Evolutionary conservation across 371 early-diverging fungal species (phyloP), one percentile per base, ranked within the genome.

Genomic region (Chytridiales sp.): DNA sequence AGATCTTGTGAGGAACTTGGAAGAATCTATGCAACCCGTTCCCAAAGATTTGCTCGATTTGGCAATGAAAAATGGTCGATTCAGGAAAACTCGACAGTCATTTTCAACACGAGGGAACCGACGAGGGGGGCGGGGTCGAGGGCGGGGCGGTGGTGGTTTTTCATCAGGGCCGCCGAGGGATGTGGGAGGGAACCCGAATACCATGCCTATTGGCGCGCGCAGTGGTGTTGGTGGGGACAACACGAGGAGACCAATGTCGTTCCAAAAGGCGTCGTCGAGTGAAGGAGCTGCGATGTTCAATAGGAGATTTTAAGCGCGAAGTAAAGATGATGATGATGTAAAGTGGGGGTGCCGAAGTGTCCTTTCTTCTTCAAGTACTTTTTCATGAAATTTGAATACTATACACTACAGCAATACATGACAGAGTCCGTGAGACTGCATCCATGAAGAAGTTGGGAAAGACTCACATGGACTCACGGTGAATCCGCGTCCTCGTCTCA

Each of bases 61-160:
- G 30, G 93, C 93, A 1, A 84, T 89, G 88, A 58, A 70, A 62
- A 89, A 92, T 59, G 59, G 80, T 15, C 62, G 86, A 32, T 90
- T 89, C 62, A 69, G 83, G 49, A 83, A 82, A 54, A 68, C 67
- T 32, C 56, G 82, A 26, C 68, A 76, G 22, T 21, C n/a, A n/a
- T 6, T 36, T n/a, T n/a, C n/a, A n/a, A n/a, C 30, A 31, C 8
- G 48, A 41, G 68, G 72, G 54, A 50, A 43, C 44, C 39, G 62
- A 6, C 44, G 73, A 34, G 63, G 70, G 39, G 69, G 75, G 27
- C 73, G 77, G 8, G 58, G 73, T 11, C 65, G 78, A 22, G 63
- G 81, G 31, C 64, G 82, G 3, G 48, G 72, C 66, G 41, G 75
- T 68, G 64, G 67, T 65, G 46, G 64, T 1, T n/a, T n/a, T n/a